These are phyloP conservation scores for Xylaria polymorpha DNA, from an alignment of 2,329 filamentous ascomycete species.

Conservation along the genomic window DNA sequence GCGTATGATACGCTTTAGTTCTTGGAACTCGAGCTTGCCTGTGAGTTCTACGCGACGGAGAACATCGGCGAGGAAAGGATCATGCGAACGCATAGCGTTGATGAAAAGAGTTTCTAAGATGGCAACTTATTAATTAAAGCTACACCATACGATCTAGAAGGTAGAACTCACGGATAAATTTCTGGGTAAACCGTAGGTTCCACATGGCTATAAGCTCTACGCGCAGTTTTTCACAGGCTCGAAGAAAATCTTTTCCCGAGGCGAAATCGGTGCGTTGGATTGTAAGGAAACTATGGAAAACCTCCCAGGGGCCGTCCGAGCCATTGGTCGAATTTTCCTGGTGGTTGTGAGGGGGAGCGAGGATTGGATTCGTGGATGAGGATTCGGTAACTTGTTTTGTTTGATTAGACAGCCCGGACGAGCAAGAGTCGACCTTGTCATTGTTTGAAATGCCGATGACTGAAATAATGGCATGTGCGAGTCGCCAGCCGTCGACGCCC, in stretches of 20 bases:
- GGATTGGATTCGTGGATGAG: too few species aligned
- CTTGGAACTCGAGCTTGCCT: neutral
- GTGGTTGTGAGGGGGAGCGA: neutral
- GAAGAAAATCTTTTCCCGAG: neutral
- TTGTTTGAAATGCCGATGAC: neutral
- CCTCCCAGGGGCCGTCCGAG: neutral
- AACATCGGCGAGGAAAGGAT: neutral
- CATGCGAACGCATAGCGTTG: neutral
- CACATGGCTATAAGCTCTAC: neutral
- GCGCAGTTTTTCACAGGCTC: neutral
- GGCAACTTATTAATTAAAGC: neutral
- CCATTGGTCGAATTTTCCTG: neutral
- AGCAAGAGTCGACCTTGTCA: neutral
- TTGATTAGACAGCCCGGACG: neutral
- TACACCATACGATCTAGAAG: neutral
- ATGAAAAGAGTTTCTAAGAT: constrained; percentile 6
- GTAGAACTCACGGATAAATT: neutral
- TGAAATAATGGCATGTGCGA: neutral
- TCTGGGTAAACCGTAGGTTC: neutral
- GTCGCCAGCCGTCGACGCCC: too few species aligned
- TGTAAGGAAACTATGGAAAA: neutral
- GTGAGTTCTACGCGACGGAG: neutral
- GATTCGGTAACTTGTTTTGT: neutral
- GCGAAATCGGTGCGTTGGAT: neutral
- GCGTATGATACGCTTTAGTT: neutral